Conservation (phyloP, 208 protist genomes). For the Wallacemonas sp. region DNA sequence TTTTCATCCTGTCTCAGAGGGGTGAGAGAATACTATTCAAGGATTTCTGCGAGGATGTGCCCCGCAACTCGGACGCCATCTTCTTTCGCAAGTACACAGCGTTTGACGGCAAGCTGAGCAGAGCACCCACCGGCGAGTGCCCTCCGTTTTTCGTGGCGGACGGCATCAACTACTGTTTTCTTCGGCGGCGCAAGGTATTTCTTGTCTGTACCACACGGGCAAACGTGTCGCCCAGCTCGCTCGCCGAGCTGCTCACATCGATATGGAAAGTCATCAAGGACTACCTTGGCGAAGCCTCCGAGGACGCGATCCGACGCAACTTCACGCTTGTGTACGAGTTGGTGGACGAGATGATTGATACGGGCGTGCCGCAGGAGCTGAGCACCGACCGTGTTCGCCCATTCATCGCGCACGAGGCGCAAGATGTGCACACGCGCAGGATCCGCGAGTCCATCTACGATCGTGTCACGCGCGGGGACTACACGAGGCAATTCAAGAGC, state of each 20-base stretch:
- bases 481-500: constrained; percentile 29
- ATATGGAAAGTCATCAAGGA: constrained; percentile 81
- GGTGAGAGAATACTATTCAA: constrained; percentile 85
- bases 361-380: constrained; percentile 81
- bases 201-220: constrained; percentile 78
- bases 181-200: constrained; percentile 65
- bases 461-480: constrained; percentile 23
- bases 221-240: constrained; percentile 72
- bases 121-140: constrained; percentile 54
- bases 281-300: constrained; percentile 83
- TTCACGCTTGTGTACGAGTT: constrained; percentile 93
- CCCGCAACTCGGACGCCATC: constrained; percentile 54
- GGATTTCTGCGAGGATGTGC: constrained; percentile 81
- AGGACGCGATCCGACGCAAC: constrained; percentile 85
- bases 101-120: constrained; percentile 35
- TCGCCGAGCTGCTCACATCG: constrained; percentile 71
- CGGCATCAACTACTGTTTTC: constrained; percentile 78
- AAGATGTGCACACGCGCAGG: not conserved
- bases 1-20: constrained; percentile 82
- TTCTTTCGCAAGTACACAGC: constrained; percentile 86
- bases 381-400: constrained; percentile 76
- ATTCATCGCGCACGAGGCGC: constrained; percentile 73
- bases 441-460: constrained; percentile 29
- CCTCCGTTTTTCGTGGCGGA: constrained; percentile 68
- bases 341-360: constrained; percentile 90